Conservation (phyloP, 345 rosid genomes). For the Bruguiera sexangula region DNA sequence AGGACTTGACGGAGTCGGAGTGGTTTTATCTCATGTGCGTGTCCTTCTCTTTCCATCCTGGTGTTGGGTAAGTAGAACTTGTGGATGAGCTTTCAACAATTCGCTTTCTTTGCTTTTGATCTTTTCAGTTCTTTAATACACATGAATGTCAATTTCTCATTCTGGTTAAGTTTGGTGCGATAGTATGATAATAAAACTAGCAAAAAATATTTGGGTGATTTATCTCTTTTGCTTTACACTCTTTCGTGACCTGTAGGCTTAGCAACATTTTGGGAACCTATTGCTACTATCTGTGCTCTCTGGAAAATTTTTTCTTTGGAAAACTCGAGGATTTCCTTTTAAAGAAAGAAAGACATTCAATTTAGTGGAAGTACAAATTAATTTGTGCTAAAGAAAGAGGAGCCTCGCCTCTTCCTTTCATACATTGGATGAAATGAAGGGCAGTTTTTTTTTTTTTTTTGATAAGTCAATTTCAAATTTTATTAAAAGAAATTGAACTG, state of each 20-base stretch:
- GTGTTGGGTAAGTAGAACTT: constrained; percentile 59
- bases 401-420: constrained; percentile 3
- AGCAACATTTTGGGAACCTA: neutral
- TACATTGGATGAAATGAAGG: neutral
- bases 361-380: constrained; percentile 21
- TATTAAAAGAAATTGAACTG: neutral
- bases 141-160: constrained; percentile 18
- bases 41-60: constrained; percentile 86
- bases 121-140: constrained; percentile 13
- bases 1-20: constrained; percentile 92
- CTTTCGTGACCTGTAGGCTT: constrained; percentile 27
- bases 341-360: constrained; percentile 16
- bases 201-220: constrained; percentile 16
- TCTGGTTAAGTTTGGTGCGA: constrained; percentile 15
- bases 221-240: constrained; percentile 22
- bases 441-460: neutral
- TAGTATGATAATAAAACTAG: constrained; percentile 19
- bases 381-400: constrained; percentile 21
- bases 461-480: neutral
- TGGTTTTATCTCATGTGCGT: constrained; percentile 98
- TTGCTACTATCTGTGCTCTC: neutral
- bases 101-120: neutral
- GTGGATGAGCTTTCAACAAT: neutral
- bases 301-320: neutral
- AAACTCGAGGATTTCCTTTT: constrained; percentile 15